These are phyloP conservation scores for Bathelium albidoporum DNA, from an alignment of 495 filamentous ascomycete genomes.

Conservation along the genomic window DNA sequence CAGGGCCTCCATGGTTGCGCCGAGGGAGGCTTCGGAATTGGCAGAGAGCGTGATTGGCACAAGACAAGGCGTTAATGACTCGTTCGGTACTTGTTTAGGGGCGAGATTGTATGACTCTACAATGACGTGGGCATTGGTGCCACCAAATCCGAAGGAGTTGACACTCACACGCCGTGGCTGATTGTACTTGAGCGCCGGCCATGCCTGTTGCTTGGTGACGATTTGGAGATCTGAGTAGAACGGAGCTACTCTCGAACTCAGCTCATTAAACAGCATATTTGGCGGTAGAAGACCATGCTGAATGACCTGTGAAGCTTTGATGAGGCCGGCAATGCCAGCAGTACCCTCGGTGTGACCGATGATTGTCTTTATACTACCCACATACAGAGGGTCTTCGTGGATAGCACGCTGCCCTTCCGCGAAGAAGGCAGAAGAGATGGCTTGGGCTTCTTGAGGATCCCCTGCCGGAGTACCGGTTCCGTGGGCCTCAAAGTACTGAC, in stretches of 20 bases:
- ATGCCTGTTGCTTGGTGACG: conserved; percentile 5
- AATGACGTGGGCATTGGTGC: conserved; percentile 41
- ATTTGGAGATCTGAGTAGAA: conserved; percentile 17
- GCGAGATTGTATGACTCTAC: conserved; percentile 25
- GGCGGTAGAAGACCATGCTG: conserved; percentile 43
- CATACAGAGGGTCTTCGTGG: background rate
- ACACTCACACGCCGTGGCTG: conserved; percentile 26
- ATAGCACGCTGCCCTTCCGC: background rate
- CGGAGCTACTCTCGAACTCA: conserved; percentile 31
- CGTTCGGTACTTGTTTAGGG: too few relatives aligned
- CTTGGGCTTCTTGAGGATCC: conserved; percentile 7
- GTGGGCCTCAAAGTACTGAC: conserved; percentile 16
- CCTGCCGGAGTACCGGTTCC: conserved; percentile 14
- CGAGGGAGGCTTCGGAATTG: too few relatives aligned
- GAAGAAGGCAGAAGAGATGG: background rate
- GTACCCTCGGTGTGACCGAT: conserved; percentile 50
- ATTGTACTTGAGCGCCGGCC: conserved; percentile 14
- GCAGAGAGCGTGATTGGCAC: too few relatives aligned
- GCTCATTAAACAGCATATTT: conserved; percentile 32
- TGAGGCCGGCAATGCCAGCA: conserved; percentile 46
- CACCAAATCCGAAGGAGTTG: conserved; percentile 37
- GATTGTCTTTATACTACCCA: conserved; percentile 7
- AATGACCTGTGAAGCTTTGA: conserved; percentile 49
- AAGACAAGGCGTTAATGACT: too few relatives aligned
- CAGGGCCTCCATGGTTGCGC: too few relatives aligned